A percentile compares a stretch with the other conserved stretches of the same genome.
Evolutionary conservation across 2,329 filamentous ascomycete species (phyloP).

Genomic region (Fusarium albosuccineum): DNA sequence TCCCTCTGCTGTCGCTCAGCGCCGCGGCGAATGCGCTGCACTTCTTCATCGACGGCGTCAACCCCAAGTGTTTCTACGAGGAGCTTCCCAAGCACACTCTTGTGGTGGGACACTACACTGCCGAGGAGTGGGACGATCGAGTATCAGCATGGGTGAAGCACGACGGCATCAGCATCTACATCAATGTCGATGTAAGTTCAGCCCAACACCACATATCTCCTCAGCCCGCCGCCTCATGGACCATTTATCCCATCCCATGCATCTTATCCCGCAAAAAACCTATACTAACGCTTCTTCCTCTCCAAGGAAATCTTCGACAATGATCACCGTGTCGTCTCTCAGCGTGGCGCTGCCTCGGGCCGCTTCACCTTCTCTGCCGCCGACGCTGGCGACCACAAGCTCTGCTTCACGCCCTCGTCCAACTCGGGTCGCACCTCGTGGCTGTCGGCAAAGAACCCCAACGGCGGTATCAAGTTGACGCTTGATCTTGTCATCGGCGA

Average conservation of each 20-base stretch:
- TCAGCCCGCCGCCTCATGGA: background rate
- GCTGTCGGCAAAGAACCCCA: conserved; percentile 73
- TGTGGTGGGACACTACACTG: conserved; percentile 92
- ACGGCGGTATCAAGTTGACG: conserved; percentile 84
- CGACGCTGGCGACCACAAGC: conserved; percentile 93
- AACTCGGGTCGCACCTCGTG: conserved; percentile 77
- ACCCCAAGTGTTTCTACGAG: conserved; percentile 97
- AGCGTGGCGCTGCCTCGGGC: conserved; percentile 80
- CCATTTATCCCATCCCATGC: background rate
- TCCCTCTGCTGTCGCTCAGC: conserved; percentile 75
- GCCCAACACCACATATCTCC: background rate
- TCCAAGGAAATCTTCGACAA: conserved; percentile 93
- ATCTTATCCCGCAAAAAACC: conserved; percentile 1
- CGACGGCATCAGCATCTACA: conserved; percentile 83
- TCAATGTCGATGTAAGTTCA: conserved; percentile 84
- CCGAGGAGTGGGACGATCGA: conserved; percentile 84
- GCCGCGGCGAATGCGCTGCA: conserved; percentile 83
- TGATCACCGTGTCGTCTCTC: conserved; percentile 94
- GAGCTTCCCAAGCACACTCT: conserved; percentile 97
- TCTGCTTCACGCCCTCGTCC: conserved; percentile 92
- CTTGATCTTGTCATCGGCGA: conserved; percentile 95
- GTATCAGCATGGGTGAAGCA: conserved; percentile 77
- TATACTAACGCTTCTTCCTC: conserved; percentile 21
- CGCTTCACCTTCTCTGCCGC: conserved; percentile 96
- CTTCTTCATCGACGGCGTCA: conserved; percentile 91